A percentile compares a stretch with the other conserved stretches of the same genome.
These are phyloP conservation scores for Verticillium alfalfae DNA, from an alignment of 2,329 filamentous ascomycete genomes.

Conservation along the genomic window DNA sequence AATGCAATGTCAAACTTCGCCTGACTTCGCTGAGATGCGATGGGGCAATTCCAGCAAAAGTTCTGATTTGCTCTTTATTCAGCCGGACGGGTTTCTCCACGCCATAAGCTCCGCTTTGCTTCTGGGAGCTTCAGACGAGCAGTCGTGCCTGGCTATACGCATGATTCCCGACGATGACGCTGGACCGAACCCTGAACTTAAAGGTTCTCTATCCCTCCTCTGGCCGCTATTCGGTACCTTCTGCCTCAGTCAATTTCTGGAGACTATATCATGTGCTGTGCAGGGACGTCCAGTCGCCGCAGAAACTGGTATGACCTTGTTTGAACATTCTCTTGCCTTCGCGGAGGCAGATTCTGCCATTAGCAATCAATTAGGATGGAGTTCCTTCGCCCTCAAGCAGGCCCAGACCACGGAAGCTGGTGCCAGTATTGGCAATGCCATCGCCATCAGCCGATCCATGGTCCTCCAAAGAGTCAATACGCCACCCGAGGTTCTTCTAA, in stretches of 20 bases:
- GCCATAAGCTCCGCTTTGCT: slow-evolving; percentile 65
- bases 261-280: slow-evolving; percentile 81
- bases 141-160: slow-evolving; percentile 67
- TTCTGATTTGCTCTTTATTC: slow-evolving; percentile 64
- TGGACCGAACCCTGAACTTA: slow-evolving; percentile 48
- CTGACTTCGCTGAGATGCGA: slow-evolving; percentile 62
- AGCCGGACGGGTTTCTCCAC: slow-evolving; percentile 66
- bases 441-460: slow-evolving; percentile 55
- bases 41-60: slow-evolving; percentile 63
- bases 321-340: slow-evolving; percentile 93
- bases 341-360: slow-evolving; percentile 90
- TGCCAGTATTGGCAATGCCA: slow-evolving; percentile 11
- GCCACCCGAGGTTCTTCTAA: slow-evolving; percentile 79
- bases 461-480: slow-evolving; percentile 80
- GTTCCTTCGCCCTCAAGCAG: slow-evolving; percentile 50
- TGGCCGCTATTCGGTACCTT: slow-evolving; percentile 71
- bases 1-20: slow-evolving; percentile 86
- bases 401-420: background rate
- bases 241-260: slow-evolving; percentile 76
- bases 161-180: slow-evolving; percentile 60
- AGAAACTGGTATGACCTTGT: slow-evolving; percentile 93
- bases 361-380: slow-evolving; percentile 70
- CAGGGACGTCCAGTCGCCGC: slow-evolving; percentile 75
- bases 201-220: slow-evolving; percentile 70
- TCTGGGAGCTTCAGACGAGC: slow-evolving; percentile 66